Evolutionary conservation across 2,329 filamentous ascomycete genomes (phyloP), one percentile per base, ranked within the genome.

Genomic region (Plectosphaerella plurivora): DNA sequence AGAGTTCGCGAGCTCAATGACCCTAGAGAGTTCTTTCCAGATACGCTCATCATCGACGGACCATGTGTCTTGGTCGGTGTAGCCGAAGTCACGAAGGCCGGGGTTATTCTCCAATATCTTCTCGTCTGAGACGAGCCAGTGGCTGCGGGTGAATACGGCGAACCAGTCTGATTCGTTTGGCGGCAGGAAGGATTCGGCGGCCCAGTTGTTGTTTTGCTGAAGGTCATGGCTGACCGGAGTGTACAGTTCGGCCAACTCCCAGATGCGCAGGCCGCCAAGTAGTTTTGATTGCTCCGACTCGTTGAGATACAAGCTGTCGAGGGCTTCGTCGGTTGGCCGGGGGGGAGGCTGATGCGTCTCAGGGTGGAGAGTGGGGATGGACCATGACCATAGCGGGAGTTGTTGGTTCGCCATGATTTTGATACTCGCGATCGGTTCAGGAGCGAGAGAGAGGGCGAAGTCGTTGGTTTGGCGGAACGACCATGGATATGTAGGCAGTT

Each of bases 1-100:
- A 8, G 55, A 47, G 14, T 58, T 50, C 2, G 53, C 51, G 15
- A 60, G 11, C 35, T 60, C 57, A 5, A 59, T 50, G 7, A 33
- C 44, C 20, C 53, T 42, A 5, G 46, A n/a, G 4, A 60, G 24
- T 28, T 51, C 45, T 8, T 9, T 12, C 58, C 58, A 60, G 2
- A 59, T 28, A 0, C 5, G 7, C 1, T 36, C 50, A 22, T 60
- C 51, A 6, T 56, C 47, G 3, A 50, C 52, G 16, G 45, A 49
- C 50, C 54, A 58, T 14, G 45, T 28, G 3, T 39, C 28, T 10
- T 45, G 18, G 11, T 12, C 16, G 11, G 2, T 7, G 16, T 16
- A 28, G 35, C 47, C n/a, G 28, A 25, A 24, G 11, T 36, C 37
- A 2, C 42, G 20, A 18, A 47, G 15, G 15, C 18, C 24, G 14